These are phyloP conservation scores for Saitozyma podzolica DNA, from an alignment of 768 basidiomycete genomes.

Conservation along the genomic window DNA sequence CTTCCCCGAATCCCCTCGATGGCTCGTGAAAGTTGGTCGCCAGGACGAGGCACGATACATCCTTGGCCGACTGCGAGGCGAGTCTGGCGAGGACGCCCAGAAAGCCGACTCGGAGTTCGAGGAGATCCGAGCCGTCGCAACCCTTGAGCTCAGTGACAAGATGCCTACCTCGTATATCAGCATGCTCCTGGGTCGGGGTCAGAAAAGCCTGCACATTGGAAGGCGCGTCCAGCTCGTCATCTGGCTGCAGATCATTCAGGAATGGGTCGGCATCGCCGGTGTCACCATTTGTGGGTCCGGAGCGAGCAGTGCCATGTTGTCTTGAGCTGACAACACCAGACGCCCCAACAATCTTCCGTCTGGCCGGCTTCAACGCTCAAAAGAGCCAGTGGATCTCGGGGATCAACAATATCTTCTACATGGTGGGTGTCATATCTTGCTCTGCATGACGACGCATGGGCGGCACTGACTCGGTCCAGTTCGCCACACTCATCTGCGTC, in stretches of 20 bases:
- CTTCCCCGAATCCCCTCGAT: constrained; percentile 42
- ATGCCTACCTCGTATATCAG: neutral
- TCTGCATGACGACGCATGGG: neutral
- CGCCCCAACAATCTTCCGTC: neutral
- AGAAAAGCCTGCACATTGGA: neutral
- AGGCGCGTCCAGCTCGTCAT: neutral
- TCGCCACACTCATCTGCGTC: constrained; percentile 16
- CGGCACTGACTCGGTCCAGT: neutral
- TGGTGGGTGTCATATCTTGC: constrained; percentile 25
- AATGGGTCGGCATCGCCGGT: constrained; percentile 2
- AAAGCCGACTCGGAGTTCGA: constrained; percentile 14
- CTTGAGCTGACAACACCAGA: neutral
- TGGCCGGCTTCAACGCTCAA: neutral
- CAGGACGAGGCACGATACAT: constrained; percentile 13
- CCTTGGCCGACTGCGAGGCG: constrained; percentile 14
- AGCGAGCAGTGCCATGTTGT: neutral
- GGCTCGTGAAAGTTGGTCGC: constrained; percentile 33
- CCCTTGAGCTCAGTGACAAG: neutral
- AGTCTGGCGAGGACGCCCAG: constrained; percentile 5
- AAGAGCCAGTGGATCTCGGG: neutral
- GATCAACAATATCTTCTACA: neutral
- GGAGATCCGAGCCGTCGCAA: constrained; percentile 8
- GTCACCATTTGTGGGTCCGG: neutral
- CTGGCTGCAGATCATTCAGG: neutral
- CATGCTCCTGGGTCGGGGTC: neutral